These are phyloP conservation scores for Bryoerythrophyllum caledonicum DNA, from an alignment of 225 moss, liverwort and hornwort genomes.

Conservation along the genomic window DNA sequence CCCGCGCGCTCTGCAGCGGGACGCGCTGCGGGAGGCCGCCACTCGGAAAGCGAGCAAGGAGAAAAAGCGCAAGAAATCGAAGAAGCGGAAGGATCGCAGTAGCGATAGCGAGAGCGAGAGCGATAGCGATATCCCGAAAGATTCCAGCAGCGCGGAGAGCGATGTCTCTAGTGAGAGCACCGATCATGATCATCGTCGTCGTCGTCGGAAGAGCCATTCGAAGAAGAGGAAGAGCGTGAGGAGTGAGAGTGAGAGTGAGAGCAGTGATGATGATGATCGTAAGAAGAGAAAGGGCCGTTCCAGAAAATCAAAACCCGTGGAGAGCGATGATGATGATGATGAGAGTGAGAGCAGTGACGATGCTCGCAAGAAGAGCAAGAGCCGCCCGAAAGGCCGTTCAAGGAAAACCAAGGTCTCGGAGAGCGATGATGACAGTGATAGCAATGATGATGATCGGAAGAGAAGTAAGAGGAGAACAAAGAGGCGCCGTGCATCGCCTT, in stretches of 20 bases:
- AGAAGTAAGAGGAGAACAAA: conserved; percentile 15
- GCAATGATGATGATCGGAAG: conserved; percentile 34
- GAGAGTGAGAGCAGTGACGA: conserved; percentile 43
- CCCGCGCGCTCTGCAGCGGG: conserved; percentile 29
- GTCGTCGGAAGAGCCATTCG: not conserved
- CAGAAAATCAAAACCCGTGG: conserved; percentile 5
- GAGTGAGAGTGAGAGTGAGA: conserved; percentile 27
- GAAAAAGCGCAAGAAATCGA: conserved; percentile 39
- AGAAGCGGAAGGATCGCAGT: conserved; percentile 43
- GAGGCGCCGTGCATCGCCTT: conserved; percentile 20
- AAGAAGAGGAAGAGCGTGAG: conserved; percentile 22
- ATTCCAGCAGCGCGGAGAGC: conserved; percentile 37
- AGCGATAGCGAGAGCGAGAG: conserved; percentile 33
- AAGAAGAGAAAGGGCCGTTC: conserved; percentile 2
- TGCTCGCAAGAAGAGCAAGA: conserved; percentile 13
- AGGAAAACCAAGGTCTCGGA: conserved; percentile 9
- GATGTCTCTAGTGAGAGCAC: conserved; percentile 49
- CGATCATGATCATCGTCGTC: conserved; percentile 29
- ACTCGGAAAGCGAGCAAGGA: conserved; percentile 36
- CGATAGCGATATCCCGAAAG: conserved; percentile 8
- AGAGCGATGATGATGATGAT: conserved; percentile 40
- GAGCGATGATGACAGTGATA: conserved; percentile 38
- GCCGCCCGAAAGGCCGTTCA: not conserved
- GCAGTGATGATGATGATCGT: conserved; percentile 24
- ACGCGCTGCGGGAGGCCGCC: conserved; percentile 34